Evolutionary conservation across 1,284 basidiomycete species (phyloP), one percentile per base, ranked within the genome.

Genomic region (Thecaphora thlaspeos): DNA sequence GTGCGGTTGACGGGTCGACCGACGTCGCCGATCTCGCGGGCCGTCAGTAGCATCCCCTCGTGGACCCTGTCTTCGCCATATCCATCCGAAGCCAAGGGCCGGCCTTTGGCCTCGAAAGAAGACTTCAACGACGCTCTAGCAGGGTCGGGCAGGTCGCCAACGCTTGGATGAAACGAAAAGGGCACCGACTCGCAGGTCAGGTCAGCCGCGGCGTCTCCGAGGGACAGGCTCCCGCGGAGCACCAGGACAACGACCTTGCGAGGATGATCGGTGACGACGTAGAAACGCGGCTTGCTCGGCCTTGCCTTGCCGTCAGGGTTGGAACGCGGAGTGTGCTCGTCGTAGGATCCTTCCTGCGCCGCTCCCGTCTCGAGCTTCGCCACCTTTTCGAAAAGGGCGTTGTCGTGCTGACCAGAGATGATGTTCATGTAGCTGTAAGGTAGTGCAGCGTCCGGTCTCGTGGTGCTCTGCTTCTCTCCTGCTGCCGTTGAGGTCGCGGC

Each of bases 1-100:
- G 87, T 87, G 4, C 85, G 78, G 66, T 90, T 87, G 8, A 91
- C 87, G 0, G 89, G 87, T 66, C 86, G 86, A 1, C 87, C 88
- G 2, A 82, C 80, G 4, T 82, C 84, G 2, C 89, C 89, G 87
- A 90, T 90, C 7, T 84, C 85, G 21, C 82, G 80, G 2, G 89
- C 87, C 82, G 90, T 87, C 55, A 84, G 84, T 52, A 87, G 80
- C 84, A 91, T 90, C 2, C 89, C 89, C 28, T 87, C 84, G 45
- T 73, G 71, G 12, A 57, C 59, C 2, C 68, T 18, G 12, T 62
- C 49, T n/a, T 47, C 46, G 7, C 23, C 32, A 48, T 51, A 10
- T 51, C 48, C 32, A 14, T 34, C 10, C 32, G 10, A 7, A 15
- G 32, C 32, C 26, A 11, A 11, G 26, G 26, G n/a, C n/a, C n/a